phyloP scores from a whole-genome alignment of 1,284 basidiomycete genomes.

The Cutaneotrichosporon dermatis region DNA sequence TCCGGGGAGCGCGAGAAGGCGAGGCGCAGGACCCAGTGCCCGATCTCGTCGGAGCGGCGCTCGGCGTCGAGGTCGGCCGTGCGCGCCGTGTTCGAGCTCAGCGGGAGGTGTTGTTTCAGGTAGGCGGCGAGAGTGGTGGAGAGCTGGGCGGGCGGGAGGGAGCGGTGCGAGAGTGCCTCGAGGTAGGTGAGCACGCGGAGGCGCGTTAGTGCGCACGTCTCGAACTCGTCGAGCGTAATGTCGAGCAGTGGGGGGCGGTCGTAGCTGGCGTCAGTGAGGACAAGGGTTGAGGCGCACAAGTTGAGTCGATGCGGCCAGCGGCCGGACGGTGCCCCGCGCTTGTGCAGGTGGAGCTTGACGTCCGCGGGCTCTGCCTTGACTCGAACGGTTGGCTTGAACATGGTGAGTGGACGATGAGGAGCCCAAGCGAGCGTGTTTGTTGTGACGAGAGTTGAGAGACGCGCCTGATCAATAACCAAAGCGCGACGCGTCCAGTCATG shows the following conservation, averaged over 20 bases:
- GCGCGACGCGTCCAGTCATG: constrained; percentile 5
- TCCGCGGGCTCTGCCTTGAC: constrained; percentile 21
- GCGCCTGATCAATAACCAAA: background rate
- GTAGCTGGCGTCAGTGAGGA: constrained; percentile 58
- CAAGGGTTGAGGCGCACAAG: constrained; percentile 58
- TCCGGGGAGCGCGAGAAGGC: constrained; percentile 89
- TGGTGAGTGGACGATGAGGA: constrained; percentile 7
- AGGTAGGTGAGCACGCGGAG: constrained; percentile 86
- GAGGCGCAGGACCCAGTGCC: constrained; percentile 90
- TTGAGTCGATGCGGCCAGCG: constrained; percentile 68
- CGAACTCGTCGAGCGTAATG: constrained; percentile 94
- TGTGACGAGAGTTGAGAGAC: background rate
- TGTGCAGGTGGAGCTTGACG: constrained; percentile 41
- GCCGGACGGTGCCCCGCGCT: constrained; percentile 17
- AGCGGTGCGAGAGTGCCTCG: constrained; percentile 62
- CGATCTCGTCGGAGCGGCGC: constrained; percentile 78
- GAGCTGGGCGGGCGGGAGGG: constrained; percentile 42
- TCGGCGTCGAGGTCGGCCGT: constrained; percentile 59
- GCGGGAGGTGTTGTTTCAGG: constrained; percentile 50
- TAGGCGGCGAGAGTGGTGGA: constrained; percentile 31
- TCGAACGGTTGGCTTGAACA: constrained; percentile 38
- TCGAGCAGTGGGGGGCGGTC: constrained; percentile 79
- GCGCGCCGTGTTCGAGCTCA: constrained; percentile 61
- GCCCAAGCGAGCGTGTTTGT: background rate
- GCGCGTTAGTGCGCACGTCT: constrained; percentile 82